Evolutionary conservation across 352 stramenopile genomes (phyloP), one percentile per base, ranked within the genome.

Genomic region (Globisporangium recalcitrans): DNA sequence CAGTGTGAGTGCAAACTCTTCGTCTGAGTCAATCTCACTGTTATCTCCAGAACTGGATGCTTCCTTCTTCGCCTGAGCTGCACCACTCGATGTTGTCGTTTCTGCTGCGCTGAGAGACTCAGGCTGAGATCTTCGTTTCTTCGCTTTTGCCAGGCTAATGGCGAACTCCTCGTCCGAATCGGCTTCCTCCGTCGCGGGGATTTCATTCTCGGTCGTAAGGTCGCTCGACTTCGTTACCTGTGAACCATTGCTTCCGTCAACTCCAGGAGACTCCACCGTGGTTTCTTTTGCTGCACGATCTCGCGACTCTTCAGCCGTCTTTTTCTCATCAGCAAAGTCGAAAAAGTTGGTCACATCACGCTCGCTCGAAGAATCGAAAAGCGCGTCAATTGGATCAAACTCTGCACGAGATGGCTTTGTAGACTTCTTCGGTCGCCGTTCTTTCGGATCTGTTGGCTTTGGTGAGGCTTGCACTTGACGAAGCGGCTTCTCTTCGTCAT

Each of bases 331-430:
- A 14, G 32, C 52, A 16, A 51, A n/a, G 13, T 69, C 67, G 48
- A 69, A 76, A 48, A 78, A 63, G 3, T 54, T 36, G 0, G 63
- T 53, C 59, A 91, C 70, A 53, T 89, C 74, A 60, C 65, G 62
- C 36, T 87, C 83, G 22, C 67, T 61, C 0, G 74, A 76, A 1
- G 57, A 64, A 46, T 90, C 80, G 38, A 92, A 92, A 4, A 92
- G 64, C 31, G 79, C 75, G 62, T 92, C 80, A 42, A 92, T 90
- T 16, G 67, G 60, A 61, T 92, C 82, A 24, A 76, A 66, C 7
- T 71, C 65, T 4, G 26, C 29, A 29, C 31, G 29, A 22, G 63
- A 24, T 42, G 32, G 16, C 6, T 58, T 36, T 4, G 7, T 6
- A 21, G 57, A 53, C 51, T 67, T 59, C 24, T 68, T 68, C 9